phyloP scores from a whole-genome alignment of 2,329 filamentous ascomycete genomes.

The Colletotrichum sp. region DNA sequence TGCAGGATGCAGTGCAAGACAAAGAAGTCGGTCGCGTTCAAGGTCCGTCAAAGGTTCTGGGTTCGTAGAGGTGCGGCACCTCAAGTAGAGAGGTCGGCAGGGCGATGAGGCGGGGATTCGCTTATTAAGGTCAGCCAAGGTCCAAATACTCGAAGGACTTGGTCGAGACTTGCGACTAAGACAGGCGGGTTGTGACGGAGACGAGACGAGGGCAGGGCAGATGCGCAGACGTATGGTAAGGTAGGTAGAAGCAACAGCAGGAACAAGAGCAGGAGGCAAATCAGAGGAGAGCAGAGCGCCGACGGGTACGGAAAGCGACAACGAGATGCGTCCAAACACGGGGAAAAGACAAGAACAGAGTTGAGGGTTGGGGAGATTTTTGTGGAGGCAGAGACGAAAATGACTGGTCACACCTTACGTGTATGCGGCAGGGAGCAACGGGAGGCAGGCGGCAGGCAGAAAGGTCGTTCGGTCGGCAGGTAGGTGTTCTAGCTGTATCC shows the following conservation, averaged over 20 bases:
- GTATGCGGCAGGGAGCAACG: background rate
- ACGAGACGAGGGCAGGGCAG: background rate
- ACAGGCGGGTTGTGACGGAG: background rate
- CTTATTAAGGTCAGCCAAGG: slow-evolving; percentile 12
- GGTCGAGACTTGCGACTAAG: background rate
- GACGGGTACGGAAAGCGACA: background rate
- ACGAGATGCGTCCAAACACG: slow-evolving; percentile 1
- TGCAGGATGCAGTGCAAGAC: background rate
- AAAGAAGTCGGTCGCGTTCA: background rate
- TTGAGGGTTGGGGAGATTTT: slow-evolving; percentile 7
- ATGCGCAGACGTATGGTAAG: background rate
- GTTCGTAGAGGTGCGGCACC: background rate
- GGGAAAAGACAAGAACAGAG: background rate
- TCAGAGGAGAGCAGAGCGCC: background rate
- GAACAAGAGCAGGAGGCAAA: background rate
- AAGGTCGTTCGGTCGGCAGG: background rate
- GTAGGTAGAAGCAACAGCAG: background rate
- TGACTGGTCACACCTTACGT: slow-evolving; percentile 19
- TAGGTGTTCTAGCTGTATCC: background rate
- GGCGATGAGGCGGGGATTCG: background rate
- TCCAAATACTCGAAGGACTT: background rate
- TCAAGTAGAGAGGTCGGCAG: background rate
- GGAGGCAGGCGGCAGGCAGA: background rate
- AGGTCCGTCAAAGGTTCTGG: background rate
- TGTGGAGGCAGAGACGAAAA: slow-evolving; percentile 16